Evolutionary conservation across 371 early-diverging fungal genomes (phyloP), one percentile per base, ranked within the genome.

Genomic region (Haplosporangium sp.): DNA sequence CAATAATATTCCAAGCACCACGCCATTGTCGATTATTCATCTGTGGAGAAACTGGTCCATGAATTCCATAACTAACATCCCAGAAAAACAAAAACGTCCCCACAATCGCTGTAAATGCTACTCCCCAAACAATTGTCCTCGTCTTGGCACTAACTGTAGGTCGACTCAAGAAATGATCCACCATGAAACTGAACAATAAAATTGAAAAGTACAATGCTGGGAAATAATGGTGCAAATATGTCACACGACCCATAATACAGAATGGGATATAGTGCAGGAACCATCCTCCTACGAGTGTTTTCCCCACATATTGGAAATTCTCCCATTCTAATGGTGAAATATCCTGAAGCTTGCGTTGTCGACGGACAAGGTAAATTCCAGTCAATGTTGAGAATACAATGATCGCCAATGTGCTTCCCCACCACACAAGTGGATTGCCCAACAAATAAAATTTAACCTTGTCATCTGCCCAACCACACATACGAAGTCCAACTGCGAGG

Each of bases 181-280:
- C 58, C 65, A 95, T 66, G 81, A 88, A 93, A 39, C 89, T 89
- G 20, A 88, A 87, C 84, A 92, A 85, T 48, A 98, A 84, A 61
- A 97, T 91, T 42, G 94, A 91, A 85, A 99, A 99, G 86, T 98
- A 99, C 42, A 99, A 86, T 0, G 99, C 96, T 0, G 99, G 99
- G 86, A 98, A 98, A 85, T 99, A 99, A 83, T 99, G 99, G 83
- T 99, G 99, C 52, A 99, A 86, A 74, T 98, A 98, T 0, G 95
- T 94, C 53, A 99, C 99, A 59, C 99, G 94, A 11, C 97, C 98
- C 96, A 99, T 97, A 60, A 98, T 91, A 79, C 91, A 97, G 87
- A 99, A 99, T 13, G 99, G 99, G 27, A 96, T 62, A 86, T 97
- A 99, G 84, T 99, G 99, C 66, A 99, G 86, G 69, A 94, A 85